Evolutionary conservation across 108 stramenopile genomes (phyloP).

Genomic region (Asterionellopsis glacialis): DNA sequence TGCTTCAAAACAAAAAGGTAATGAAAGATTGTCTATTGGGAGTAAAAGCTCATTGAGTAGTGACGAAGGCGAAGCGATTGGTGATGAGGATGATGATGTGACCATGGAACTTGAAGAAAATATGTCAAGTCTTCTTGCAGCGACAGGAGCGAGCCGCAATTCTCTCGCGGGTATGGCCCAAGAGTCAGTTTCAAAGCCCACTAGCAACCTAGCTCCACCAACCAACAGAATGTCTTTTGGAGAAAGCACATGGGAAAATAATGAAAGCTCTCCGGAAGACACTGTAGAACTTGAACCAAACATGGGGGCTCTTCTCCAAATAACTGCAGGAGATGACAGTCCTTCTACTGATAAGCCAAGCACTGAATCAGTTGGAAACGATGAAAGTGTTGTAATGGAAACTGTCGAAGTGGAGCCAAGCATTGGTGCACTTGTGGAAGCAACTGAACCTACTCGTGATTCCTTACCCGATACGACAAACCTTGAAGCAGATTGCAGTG

Average conservation of each 20-base stretch:
- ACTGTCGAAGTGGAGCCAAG: no score
- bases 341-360: neutral
- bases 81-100: conserved; percentile 3
- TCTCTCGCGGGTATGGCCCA: neutral
- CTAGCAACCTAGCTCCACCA: conserved; percentile 1
- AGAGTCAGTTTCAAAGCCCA: neutral
- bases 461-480: no score
- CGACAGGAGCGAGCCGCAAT: conserved; percentile 4
- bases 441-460: no score
- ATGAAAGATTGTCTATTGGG: no score
- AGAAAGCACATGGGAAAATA: neutral
- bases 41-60: no score
- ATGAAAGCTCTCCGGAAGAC: neutral
- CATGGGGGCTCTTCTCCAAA: conserved; percentile 8
- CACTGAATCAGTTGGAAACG: neutral
- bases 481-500: no score
- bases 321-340: no score
- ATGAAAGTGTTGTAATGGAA: neutral
- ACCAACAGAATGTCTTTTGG: conserved; percentile 3
- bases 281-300: conserved; percentile 22
- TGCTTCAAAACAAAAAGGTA: neutral
- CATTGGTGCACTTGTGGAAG: no score
- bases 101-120: conserved; percentile 34
- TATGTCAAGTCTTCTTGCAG: conserved; percentile 22
- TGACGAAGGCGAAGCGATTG: no score